Base-by-base conservation (phyloP, 257 asterid species). In the Schizonepeta tenuifolia region DNA sequence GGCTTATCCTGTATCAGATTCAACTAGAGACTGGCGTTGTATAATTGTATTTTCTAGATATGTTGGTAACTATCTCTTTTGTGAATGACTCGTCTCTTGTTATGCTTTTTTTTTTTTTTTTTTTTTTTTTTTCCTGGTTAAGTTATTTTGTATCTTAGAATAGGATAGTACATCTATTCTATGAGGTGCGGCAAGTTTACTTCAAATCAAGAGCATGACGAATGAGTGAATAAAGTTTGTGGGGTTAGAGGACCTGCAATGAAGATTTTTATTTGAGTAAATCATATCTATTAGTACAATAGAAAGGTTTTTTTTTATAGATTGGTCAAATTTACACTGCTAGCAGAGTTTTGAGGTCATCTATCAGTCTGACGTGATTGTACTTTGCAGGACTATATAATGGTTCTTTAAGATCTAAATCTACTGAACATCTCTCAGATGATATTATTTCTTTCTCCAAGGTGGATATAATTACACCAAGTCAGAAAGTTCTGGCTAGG, bases 381-480 rank as follows among this genome's bases (percentile, higher is more conserved):
- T 68, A 65, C 54, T 55, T 72, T 72, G 86, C 95, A 88, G 98
- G 82, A 72, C 72, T 75, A 61, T 49, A 55, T 58, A 73, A 65
- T 20, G 74, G 67, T 69, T 79, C 89, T 33, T 66, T 53, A 63
- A 77, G 66, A 56, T 78, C 88, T 54, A 73, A 71, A 24, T 50
- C 63, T 59, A 75, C 64, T 9, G 88, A 87, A 51, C 68, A 82
- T 53, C 75, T 65, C 26, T 79, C 88, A 5, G 86, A 86, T 75
- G 88, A 87, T 71, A 75, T 72, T 51, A 90, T 95, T 85, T 92
- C 96, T 70, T 95, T 95, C 85, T 85, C 96, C 35, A 85, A 84
- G 65, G 91, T 92, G 84, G 96, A 95, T 81, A 90, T 95, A 54
- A 76, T 95, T 56, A 92, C 98, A 65, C 99, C 99, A 26, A 74